These are phyloP conservation scores for Trichophaea hybrida DNA, from an alignment of 2,329 filamentous ascomycete genomes.

Conservation along the genomic window DNA sequence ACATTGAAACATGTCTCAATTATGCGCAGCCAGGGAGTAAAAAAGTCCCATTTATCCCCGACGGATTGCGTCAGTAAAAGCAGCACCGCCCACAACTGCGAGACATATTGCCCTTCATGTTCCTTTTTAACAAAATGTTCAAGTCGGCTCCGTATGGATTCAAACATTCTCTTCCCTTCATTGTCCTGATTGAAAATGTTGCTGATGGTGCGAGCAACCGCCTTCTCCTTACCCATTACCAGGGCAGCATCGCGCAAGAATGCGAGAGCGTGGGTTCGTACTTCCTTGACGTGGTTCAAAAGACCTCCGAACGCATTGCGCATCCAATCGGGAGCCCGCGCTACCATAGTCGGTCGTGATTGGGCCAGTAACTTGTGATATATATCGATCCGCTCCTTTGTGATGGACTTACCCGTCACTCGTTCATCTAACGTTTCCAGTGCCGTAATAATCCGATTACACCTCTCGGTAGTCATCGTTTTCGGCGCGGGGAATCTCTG, in stretches of 20 bases:
- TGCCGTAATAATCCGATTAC: conserved; percentile 54
- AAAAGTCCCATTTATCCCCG: conserved; percentile 55
- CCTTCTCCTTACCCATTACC: conserved; percentile 52
- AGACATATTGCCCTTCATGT: conserved; percentile 51
- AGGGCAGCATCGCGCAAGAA: conserved; percentile 59
- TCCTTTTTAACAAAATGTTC: conserved; percentile 41
- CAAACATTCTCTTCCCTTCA: conserved; percentile 33
- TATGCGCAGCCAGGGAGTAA: conserved; percentile 59
- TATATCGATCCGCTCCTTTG: conserved; percentile 60
- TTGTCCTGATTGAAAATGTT: conserved; percentile 35
- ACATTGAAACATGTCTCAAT: conserved; percentile 77
- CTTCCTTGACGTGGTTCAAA: conserved; percentile 63
- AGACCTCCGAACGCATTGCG: conserved; percentile 69
- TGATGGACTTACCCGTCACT: conserved; percentile 64
- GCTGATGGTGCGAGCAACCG: conserved; percentile 49
- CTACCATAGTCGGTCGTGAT: conserved; percentile 53
- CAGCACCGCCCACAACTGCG: conserved; percentile 77
- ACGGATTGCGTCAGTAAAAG: conserved; percentile 45
- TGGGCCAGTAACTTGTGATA: conserved; percentile 67
- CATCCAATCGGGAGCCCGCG: conserved; percentile 60
- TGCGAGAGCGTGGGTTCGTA: conserved; percentile 57
- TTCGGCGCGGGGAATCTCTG: conserved; percentile 59
- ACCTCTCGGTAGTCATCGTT: conserved; percentile 57
- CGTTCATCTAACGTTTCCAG: conserved; percentile 60
- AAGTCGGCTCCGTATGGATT: conserved; percentile 38